phyloP scores from a whole-genome alignment of 2,329 filamentous ascomycete species.

The Venturia pyrina region DNA sequence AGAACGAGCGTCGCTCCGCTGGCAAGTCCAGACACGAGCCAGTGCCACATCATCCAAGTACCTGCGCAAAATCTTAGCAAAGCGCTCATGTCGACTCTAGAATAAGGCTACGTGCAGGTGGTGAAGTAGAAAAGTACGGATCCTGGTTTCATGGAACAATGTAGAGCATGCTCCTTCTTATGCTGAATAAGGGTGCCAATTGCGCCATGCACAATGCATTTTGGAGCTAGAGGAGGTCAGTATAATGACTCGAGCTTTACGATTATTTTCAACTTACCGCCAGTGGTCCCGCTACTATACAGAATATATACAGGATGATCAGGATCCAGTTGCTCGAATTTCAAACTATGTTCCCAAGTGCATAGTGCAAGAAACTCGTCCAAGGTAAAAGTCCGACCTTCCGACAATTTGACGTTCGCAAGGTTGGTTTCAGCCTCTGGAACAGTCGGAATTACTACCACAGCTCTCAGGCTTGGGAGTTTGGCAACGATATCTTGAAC shows the following conservation, averaged over 20 bases:
- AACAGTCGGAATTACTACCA: conserved; percentile 65
- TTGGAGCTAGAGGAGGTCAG: conserved; percentile 43
- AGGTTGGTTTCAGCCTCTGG: conserved; percentile 29
- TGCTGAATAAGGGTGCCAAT: conserved; percentile 88
- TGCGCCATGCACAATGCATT: conserved; percentile 88
- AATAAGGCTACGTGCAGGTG: conserved; percentile 48
- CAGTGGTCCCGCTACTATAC: conserved; percentile 87
- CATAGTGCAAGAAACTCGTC: conserved; percentile 26
- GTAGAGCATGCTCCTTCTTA: conserved; percentile 89
- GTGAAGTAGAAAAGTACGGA: conserved; percentile 88
- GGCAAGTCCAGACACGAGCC: conserved; percentile 79
- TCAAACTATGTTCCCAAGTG: conserved; percentile 19
- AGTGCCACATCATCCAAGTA: conserved; percentile 99
- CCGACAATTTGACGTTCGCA: conserved; percentile 29
- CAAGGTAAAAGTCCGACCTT: conserved; percentile 28
- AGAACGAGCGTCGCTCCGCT: conserved; percentile 74
- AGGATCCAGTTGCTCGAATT: conserved; percentile 68
- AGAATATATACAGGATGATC: conserved; percentile 83
- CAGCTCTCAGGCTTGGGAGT: conserved; percentile 56
- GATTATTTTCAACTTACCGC: conserved; percentile 20
- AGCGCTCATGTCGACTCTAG: no score
- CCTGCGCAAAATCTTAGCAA: no score
- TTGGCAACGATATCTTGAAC: conserved; percentile 63
- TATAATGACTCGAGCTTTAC: not conserved
- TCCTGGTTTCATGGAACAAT: conserved; percentile 64